Conservation (phyloP, 352 stramenopile genomes). For the Aphanomyces cochlioides region DNA sequence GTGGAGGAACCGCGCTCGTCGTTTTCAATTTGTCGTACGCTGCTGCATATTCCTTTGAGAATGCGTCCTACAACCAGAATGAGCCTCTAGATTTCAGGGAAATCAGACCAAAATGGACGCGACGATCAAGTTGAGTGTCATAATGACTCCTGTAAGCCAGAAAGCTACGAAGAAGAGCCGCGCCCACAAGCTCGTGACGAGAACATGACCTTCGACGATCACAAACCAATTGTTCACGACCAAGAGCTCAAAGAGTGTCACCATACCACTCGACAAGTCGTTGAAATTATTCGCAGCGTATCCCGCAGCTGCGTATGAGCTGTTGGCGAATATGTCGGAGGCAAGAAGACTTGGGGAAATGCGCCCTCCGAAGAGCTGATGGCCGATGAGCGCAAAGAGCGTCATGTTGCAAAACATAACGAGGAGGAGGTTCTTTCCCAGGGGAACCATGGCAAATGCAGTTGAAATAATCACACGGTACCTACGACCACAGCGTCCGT, state of each 20-base stretch:
- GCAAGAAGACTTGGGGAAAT: constrained; percentile 41
- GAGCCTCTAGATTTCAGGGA: neutral
- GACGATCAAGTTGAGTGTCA: constrained; percentile 69
- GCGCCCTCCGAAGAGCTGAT: constrained; percentile 58
- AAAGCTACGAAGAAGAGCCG: constrained; percentile 71
- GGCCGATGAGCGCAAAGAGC: constrained; percentile 55
- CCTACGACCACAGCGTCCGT: neutral
- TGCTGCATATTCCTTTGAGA: constrained; percentile 12
- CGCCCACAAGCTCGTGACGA: constrained; percentile 50
- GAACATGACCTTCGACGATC: constrained; percentile 55
- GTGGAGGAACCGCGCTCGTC: neutral
- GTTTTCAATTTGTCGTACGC: neutral
- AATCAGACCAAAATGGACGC: constrained; percentile 41
- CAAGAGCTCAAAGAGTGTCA: constrained; percentile 66
- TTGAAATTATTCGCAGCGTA: constrained; percentile 82
- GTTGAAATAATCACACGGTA: constrained; percentile 32
- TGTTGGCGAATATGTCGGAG: constrained; percentile 33
- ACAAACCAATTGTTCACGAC: constrained; percentile 82
- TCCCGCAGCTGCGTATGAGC: constrained; percentile 44
- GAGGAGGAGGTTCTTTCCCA: constrained; percentile 28
- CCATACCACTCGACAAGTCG: constrained; percentile 53
- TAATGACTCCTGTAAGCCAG: constrained; percentile 64
- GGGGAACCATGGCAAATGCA: constrained; percentile 52
- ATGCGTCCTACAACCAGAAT: constrained; percentile 11
- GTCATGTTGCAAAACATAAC: constrained; percentile 43